Percentiles rank a stretch among this genome's conserved stretches.
Conservation (phyloP, 2,329 filamentous ascomycete genomes). For the Claviceps fusiformis region DNA sequence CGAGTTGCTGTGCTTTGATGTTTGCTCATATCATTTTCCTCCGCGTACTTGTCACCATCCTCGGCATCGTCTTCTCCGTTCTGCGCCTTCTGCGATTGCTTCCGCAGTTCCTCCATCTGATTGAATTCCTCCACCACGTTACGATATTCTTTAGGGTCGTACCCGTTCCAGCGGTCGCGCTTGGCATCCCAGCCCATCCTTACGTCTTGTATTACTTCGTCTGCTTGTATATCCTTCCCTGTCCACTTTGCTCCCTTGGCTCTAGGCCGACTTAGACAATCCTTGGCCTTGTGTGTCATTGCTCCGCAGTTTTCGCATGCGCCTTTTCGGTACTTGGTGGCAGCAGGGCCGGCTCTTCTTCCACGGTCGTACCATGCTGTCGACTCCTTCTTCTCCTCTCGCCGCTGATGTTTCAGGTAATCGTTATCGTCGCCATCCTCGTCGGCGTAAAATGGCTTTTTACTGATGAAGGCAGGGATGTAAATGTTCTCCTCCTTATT, state of each 20-base stretch:
- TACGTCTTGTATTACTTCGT: constrained; percentile 76
- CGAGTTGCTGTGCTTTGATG: constrained; percentile 83
- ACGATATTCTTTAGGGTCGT: constrained; percentile 75
- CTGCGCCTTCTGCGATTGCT: constrained; percentile 31
- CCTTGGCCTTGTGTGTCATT: constrained; percentile 91
- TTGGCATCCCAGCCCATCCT: constrained; percentile 93
- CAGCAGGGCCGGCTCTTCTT: constrained; percentile 68
- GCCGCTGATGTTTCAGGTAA: constrained; percentile 91
- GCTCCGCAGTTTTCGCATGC: constrained; percentile 97
- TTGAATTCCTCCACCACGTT: constrained; percentile 83
- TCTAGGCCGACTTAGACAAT: constrained; percentile 78
- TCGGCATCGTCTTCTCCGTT: constrained; percentile 35
- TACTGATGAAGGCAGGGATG: constrained; percentile 95
- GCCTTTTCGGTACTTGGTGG: constrained; percentile 94
- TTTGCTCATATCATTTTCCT: constrained; percentile 92
- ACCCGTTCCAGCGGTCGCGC: constrained; percentile 96
- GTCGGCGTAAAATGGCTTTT: constrained; percentile 88
- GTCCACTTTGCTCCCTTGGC: constrained; percentile 88
- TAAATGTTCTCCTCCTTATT: constrained; percentile 94
- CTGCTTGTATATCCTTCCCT: constrained; percentile 83
- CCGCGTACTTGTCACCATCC: constrained; percentile 67
- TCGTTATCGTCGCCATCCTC: constrained; percentile 67
- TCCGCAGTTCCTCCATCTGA: constrained; percentile 64
- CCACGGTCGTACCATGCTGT: constrained; percentile 91
- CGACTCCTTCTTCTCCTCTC: constrained; percentile 46